Evolutionary conservation across 805 yeast species (phyloP), one percentile per base, ranked within the genome.

Genomic region (Candida montana): DNA sequence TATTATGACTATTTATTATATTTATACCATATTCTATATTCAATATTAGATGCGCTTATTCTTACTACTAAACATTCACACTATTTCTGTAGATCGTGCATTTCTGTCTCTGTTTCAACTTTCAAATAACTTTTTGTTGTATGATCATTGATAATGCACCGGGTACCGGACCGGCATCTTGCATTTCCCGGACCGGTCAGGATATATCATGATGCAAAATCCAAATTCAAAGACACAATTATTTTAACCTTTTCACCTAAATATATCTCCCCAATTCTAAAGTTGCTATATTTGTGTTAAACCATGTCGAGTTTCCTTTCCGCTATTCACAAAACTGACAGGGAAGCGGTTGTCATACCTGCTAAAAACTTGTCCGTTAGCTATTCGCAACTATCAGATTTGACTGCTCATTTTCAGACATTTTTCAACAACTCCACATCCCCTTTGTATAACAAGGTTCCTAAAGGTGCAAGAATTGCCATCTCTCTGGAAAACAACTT

Each of bases 401-500:
- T 68, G 41, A 65, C 75, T 2, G 72, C 69, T 1, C 75, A 72
- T 42, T 62, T 77, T 45, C 79, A 77, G 51, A 65, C 73, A 7
- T 51, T 78, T 43, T 78, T 64, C 52, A 58, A 48, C 49, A 58
- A 66, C 26, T 50, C 63, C 1, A 49, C 59, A 6, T 72, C 76
- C 1, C 78, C 78, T 8, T 49, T 74, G 21, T 66, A 47, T 39
- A 49, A 51, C 13, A 39, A 56, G 9, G 57, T 64, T 5, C 48
- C 50, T 7, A 54, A 61, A 33, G 76, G 74, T 49, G 54, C 70
- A 3, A 69, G 77, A 3, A 66, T 79, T 31, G 81, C 83, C 0
- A 79, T 81, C 18, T 68, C 84, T 1, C 61, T 82, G 44, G 78
- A 81, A 23, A 82, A 83, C 55, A 63, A 75, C 4, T 54, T 82